phyloP scores from a whole-genome alignment of 2,329 filamentous ascomycete genomes.

The Fusarium paranaense region DNA sequence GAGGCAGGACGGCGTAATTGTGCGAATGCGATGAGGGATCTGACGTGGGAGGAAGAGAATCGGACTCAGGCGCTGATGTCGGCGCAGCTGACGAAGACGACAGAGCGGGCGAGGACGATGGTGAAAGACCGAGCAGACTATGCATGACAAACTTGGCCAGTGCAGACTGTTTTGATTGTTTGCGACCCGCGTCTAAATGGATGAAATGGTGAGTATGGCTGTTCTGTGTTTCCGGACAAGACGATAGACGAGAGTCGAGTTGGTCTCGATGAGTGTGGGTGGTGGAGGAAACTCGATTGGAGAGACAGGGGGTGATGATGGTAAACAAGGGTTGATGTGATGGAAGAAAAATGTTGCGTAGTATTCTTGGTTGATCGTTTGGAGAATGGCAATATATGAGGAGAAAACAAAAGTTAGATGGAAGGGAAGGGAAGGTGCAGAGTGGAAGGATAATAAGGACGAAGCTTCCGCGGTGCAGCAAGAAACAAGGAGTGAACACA shows the following conservation, averaged over 20 bases:
- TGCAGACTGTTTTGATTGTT: conserved; percentile 55
- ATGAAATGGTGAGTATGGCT: conserved; percentile 17
- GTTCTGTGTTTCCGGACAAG: conserved; percentile 13
- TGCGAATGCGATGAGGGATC: conserved; percentile 46
- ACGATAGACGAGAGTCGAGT: conserved; percentile 11
- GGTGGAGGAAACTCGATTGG: neutral
- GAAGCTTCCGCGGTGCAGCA: conserved; percentile 4
- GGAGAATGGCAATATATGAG: conserved; percentile 22
- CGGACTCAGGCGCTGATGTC: conserved; percentile 33
- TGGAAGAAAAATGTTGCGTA: conserved; percentile 11
- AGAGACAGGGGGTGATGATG: conserved; percentile 6
- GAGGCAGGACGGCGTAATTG: conserved; percentile 49
- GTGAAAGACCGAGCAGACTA: conserved; percentile 52
- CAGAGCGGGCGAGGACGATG: conserved; percentile 42
- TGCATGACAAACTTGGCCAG: conserved; percentile 61
- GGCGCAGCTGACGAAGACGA: conserved; percentile 46
- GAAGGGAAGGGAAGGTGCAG: conserved; percentile 11
- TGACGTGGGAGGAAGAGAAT: conserved; percentile 34
- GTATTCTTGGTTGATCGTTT: conserved; percentile 23
- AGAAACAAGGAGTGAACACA: conserved; percentile 33
- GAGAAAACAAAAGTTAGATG: conserved; percentile 10
- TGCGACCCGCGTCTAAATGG: conserved; percentile 46
- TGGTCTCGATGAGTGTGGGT: conserved; percentile 9
- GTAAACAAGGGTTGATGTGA: conserved; percentile 10
- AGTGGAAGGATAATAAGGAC: conserved; percentile 36